A percentile compares a stretch with the other conserved stretches of the same genome.
Evolutionary conservation across 176 grass and related monocot species (phyloP).

Genomic region (Musa troglodytarum): DNA sequence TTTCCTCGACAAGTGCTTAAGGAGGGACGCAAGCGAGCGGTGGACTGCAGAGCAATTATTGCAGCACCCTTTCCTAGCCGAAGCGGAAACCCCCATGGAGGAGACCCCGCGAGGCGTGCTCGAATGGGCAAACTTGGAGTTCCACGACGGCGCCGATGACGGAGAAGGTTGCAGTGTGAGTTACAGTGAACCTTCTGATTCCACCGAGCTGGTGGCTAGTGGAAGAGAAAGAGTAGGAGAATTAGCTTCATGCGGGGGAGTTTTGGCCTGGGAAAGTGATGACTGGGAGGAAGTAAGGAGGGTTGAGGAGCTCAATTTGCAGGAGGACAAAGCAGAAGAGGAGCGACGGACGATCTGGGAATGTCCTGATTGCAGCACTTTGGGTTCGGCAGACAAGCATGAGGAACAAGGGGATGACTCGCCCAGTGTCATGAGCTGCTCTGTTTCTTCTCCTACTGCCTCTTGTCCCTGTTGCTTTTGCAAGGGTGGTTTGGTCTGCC

Average conservation of each 20-base stretch:
- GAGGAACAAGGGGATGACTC: background rate
- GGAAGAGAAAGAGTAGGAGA: background rate
- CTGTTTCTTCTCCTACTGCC: background rate
- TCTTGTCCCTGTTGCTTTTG: background rate
- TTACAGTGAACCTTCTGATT: background rate
- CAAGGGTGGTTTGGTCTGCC: background rate
- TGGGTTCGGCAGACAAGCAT: background rate
- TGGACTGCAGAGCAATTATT: conserved; percentile 71
- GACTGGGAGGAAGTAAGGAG: conserved; percentile 3
- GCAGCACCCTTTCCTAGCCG: conserved; percentile 55
- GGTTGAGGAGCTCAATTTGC: background rate
- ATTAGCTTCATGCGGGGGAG: background rate
- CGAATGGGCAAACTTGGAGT: conserved; percentile 36
- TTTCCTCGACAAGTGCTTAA: conserved; percentile 86
- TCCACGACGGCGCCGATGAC: conserved; percentile 1
- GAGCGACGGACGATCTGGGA: background rate
- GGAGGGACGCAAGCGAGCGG: conserved; percentile 46
- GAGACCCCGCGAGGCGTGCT: conserved; percentile 59
- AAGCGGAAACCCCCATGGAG: conserved; percentile 9
- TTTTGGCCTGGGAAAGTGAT: background rate
- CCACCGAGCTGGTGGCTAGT: background rate
- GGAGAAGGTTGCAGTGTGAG: background rate
- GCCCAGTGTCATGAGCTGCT: background rate
- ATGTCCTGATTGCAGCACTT: background rate
- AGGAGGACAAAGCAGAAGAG: background rate